Percentiles rank a stretch among this genome's conserved stretches.
Conservation (phyloP, 208 protist species). For the Crithidia bombi region DNA sequence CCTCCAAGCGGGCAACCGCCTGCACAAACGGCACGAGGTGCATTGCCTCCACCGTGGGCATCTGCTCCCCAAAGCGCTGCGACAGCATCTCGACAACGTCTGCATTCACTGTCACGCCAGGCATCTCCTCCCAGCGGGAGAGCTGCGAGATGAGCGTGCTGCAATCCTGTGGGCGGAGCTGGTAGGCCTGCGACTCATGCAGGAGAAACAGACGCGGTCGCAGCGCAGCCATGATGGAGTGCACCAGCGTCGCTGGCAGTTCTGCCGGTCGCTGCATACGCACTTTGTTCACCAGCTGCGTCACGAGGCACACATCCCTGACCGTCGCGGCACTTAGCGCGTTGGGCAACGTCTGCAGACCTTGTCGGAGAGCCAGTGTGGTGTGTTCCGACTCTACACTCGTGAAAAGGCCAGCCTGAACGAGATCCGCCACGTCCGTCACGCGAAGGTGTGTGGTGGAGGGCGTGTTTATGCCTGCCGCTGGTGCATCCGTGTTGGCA, state of each 20-base stretch:
- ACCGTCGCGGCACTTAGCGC: constrained; percentile 31
- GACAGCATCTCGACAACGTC: constrained; percentile 80
- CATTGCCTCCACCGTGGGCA: constrained; percentile 43
- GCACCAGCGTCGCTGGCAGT: constrained; percentile 30
- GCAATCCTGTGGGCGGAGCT: constrained; percentile 66
- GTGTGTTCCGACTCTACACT: constrained; percentile 24
- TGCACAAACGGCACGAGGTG: constrained; percentile 74
- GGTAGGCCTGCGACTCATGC: constrained; percentile 41
- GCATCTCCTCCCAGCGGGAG: constrained; percentile 59
- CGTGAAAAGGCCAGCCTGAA: constrained; percentile 17
- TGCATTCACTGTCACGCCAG: constrained; percentile 30
- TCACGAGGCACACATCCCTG: constrained; percentile 46
- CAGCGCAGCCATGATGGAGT: constrained; percentile 43
- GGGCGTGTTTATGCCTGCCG: neutral
- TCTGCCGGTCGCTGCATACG: constrained; percentile 17
- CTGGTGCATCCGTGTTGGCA: neutral
- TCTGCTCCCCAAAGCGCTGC: constrained; percentile 52
- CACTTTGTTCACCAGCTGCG: constrained; percentile 53
- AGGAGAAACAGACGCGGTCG: constrained; percentile 62
- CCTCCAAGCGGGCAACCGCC: constrained; percentile 32
- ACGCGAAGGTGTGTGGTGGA: constrained; percentile 5
- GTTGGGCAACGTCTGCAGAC: constrained; percentile 20
- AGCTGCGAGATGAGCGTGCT: constrained; percentile 58
- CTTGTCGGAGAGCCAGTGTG: constrained; percentile 15
- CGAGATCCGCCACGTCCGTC: constrained; percentile 22